These are phyloP conservation scores for Phoma herbarum DNA, from an alignment of 2,329 filamentous ascomycete species.

Conservation along the genomic window DNA sequence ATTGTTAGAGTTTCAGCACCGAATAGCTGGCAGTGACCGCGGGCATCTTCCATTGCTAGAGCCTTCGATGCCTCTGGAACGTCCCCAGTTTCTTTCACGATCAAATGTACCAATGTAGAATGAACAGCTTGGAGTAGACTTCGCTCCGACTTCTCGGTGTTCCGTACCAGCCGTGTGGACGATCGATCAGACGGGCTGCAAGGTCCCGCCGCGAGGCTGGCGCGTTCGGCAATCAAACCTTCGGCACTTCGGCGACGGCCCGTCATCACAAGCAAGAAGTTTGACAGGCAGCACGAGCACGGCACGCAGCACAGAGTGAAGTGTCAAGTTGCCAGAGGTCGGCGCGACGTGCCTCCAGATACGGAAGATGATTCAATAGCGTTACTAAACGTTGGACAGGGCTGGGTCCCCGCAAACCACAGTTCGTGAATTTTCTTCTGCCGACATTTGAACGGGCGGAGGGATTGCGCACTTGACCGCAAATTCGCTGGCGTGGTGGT, in stretches of 20 bases:
- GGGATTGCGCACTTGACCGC: conserved; percentile 13
- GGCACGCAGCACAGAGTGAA: neutral
- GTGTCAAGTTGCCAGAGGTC: conserved; percentile 1
- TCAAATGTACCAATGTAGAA: too few species aligned
- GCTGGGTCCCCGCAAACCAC: conserved; percentile 11
- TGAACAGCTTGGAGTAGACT: too few species aligned
- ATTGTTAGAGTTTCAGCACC: too few species aligned
- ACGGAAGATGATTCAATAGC: neutral
- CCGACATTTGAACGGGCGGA: conserved; percentile 10
- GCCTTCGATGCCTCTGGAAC: too few species aligned
- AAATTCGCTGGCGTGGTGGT: conserved; percentile 13
- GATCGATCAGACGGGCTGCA: conserved; percentile 11
- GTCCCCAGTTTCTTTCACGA: too few species aligned
- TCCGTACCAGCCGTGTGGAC: neutral
- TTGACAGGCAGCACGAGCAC: neutral
- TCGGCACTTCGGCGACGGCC: conserved; percentile 18
- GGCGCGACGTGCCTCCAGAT: conserved; percentile 2
- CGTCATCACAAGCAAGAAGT: conserved; percentile 10
- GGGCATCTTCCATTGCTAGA: too few species aligned
- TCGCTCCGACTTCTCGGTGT: too few species aligned
- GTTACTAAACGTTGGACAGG: conserved; percentile 5
- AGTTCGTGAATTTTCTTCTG: conserved; percentile 17
- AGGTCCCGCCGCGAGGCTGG: conserved; percentile 8
- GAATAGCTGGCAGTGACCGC: too few species aligned
- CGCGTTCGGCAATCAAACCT: neutral